Evolutionary conservation across 768 basidiomycete species (phyloP).

Genomic region (Hirschioporus abietinus): DNA sequence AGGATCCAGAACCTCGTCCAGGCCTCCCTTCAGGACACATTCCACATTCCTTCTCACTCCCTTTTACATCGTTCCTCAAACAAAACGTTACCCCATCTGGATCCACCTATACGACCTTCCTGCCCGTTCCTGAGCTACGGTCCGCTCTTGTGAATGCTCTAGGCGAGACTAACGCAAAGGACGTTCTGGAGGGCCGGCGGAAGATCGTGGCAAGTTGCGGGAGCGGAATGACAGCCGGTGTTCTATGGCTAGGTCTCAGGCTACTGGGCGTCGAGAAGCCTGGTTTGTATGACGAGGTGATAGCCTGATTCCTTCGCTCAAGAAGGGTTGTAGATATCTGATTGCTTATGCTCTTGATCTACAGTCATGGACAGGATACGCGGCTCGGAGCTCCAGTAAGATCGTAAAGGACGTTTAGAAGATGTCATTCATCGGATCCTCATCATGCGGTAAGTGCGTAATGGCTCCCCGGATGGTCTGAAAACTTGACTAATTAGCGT

Average conservation of each 20-base stretch:
- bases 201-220: constrained; percentile 79
- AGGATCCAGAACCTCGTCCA: constrained; percentile 83
- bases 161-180: constrained; percentile 49
- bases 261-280: constrained; percentile 55
- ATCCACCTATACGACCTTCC: constrained; percentile 48
- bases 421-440: neutral
- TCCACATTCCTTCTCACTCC: constrained; percentile 77
- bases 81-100: constrained; percentile 33
- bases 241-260: constrained; percentile 91
- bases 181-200: constrained; percentile 54
- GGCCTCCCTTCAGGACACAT: constrained; percentile 90
- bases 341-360: constrained; percentile 12
- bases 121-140: constrained; percentile 51
- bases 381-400: constrained; percentile 63
- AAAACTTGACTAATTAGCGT: neutral
- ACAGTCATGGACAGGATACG: constrained; percentile 96
- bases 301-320: constrained; percentile 17
- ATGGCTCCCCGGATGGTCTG: neutral
- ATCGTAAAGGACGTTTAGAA: constrained; percentile 46
- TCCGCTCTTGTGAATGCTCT: constrained; percentile 57
- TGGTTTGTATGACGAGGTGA: constrained; percentile 91
- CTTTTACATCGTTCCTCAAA: constrained; percentile 72
- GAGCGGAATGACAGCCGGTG: constrained; percentile 96
- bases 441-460: neutral
- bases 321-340: constrained; percentile 10